phyloP scores from a whole-genome alignment of 108 stramenopile species.

The Fistulifera pelliculosa region DNA sequence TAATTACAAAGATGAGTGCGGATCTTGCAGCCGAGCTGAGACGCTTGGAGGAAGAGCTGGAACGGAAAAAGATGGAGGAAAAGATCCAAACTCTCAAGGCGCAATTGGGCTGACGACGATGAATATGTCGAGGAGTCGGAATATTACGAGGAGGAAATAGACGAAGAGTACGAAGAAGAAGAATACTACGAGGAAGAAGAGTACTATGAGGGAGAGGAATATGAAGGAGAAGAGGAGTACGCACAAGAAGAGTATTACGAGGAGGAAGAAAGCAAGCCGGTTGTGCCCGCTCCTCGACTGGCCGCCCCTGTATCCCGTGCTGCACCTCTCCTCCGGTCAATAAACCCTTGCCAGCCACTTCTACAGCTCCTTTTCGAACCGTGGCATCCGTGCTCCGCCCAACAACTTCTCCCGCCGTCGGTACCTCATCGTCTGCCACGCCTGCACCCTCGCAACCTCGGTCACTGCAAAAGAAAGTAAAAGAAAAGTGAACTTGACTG shows the following conservation, averaged over 20 bases:
- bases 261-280: constrained; percentile 1
- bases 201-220: constrained; percentile 1
- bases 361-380: constrained; percentile 1
- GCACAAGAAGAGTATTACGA: constrained; percentile 3
- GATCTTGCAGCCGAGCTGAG: constrained; percentile 1
- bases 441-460: not conserved
- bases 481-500: not conserved
- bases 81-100: not conserved
- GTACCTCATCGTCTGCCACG: not conserved
- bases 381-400: not conserved
- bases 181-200: constrained; percentile 7
- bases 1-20: not conserved
- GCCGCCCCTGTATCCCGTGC: not conserved
- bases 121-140: constrained; percentile 4
- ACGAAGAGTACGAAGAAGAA: constrained; percentile 8
- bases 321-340: not conserved
- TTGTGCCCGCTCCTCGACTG: not conserved
- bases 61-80: constrained; percentile 1
- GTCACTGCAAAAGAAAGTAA: not conserved
- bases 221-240: constrained; percentile 8
- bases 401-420: not conserved
- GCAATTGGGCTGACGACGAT: not conserved
- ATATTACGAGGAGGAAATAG: not conserved
- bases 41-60: not conserved
- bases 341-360: not conserved